These are phyloP conservation scores for Aureobasidium leucospermi DNA, from an alignment of 2,329 filamentous ascomycete genomes.

Conservation along the genomic window DNA sequence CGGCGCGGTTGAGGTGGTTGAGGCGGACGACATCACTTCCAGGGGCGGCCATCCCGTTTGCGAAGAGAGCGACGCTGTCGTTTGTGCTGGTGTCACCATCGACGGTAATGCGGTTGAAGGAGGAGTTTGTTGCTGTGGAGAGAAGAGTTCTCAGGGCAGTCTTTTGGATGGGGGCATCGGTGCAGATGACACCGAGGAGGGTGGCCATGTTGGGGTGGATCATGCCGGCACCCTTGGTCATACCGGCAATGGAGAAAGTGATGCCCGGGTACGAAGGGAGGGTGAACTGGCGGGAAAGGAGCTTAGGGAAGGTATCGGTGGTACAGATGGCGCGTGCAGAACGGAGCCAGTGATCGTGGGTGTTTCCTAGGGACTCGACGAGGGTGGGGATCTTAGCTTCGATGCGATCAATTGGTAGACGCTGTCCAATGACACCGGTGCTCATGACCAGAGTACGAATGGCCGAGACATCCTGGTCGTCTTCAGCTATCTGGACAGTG, in stretches of 20 bases:
- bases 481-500: conserved; percentile 25
- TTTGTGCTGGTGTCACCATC: conserved; percentile 98
- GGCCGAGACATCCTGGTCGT: conserved; percentile 32
- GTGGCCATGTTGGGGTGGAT: conserved; percentile 99
- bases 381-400: conserved; percentile 71
- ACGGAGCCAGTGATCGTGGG: conserved; percentile 79
- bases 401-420: conserved; percentile 90
- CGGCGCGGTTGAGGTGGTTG: neutral
- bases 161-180: conserved; percentile 74
- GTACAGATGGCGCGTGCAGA: conserved; percentile 92
- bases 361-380: conserved; percentile 60
- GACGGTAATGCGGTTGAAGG: conserved; percentile 94
- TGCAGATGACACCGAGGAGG: conserved; percentile 82
- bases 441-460: conserved; percentile 88
- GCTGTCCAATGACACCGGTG: conserved; percentile 93
- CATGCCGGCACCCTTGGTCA: conserved; percentile 98
- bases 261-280: conserved; percentile 70
- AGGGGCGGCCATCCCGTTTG: conserved; percentile 71
- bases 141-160: conserved; percentile 62
- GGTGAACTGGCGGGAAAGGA: conserved; percentile 75
- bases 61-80: conserved; percentile 89
- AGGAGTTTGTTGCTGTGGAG: conserved; percentile 66
- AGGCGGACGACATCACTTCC: neutral
- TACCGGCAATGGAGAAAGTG: conserved; percentile 81
- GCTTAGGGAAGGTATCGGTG: conserved; percentile 96